These are phyloP conservation scores for fission yeast (Schizosaccharomyces pombe) DNA, from an alignment of 805 yeast genomes.

Conservation along the genomic window ASM294v3 CU329670.1:121501-122000, in stretches of 20 bases:
- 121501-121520: background rate
- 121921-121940: constrained; percentile 30
- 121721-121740: background rate
- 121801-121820: background rate
- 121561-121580: background rate
- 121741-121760: background rate
- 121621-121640: background rate
- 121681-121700: background rate
- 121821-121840: background rate
- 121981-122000: constrained; percentile 31
- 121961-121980: constrained; percentile 39
- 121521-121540: background rate
- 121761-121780: background rate
- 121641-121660: background rate
- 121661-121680: background rate
- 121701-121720: background rate
- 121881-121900: constrained; percentile 39
- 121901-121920: constrained; percentile 41
- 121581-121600: background rate
- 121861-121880: constrained; percentile 46
- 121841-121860: constrained; percentile 32
- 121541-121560: background rate
- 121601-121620: background rate
- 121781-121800: background rate
- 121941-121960: constrained; percentile 34